Evolutionary conservation across 805 yeast species (phyloP).

Genomic region (Lipomyces sp.): DNA sequence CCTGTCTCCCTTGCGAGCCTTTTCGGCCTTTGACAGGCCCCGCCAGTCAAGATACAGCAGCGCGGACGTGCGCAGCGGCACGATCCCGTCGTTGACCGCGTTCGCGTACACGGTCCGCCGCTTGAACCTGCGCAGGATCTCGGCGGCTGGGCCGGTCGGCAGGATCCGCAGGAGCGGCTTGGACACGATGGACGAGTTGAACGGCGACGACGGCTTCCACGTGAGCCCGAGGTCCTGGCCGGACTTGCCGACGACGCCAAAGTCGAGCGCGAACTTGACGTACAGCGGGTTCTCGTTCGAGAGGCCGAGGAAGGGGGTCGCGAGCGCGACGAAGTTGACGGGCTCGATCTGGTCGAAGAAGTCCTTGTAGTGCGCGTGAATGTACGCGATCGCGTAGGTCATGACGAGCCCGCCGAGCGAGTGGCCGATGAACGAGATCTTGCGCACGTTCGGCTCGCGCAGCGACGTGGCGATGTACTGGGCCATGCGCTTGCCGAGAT

Average conservation of each 20-base stretch:
- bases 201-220: constrained; percentile 36
- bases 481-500: constrained; percentile 77
- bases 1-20: constrained; percentile 34
- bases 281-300: constrained; percentile 83
- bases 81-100: constrained; percentile 89
- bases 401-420: constrained; percentile 92
- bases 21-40: constrained; percentile 55
- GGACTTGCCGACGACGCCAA: constrained; percentile 88
- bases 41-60: constrained; percentile 81
- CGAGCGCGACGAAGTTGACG: constrained; percentile 73
- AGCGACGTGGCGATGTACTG: constrained; percentile 51
- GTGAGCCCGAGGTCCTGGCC: constrained; percentile 85
- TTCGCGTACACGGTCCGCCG: constrained; percentile 86
- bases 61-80: constrained; percentile 84
- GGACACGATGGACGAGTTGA: constrained; percentile 12
- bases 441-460: constrained; percentile 44
- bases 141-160: constrained; percentile 72
- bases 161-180: constrained; percentile 71
- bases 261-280: constrained; percentile 75
- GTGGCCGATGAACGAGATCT: constrained; percentile 80
- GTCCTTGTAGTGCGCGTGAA: constrained; percentile 59
- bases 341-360: constrained; percentile 68
- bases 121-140: constrained; percentile 57
- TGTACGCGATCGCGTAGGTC: constrained; percentile 82
- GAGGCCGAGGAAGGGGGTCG: constrained; percentile 86